Evolutionary conservation across 306 rosid genomes (phyloP).

Genomic region (Vigna mungo): DNA sequence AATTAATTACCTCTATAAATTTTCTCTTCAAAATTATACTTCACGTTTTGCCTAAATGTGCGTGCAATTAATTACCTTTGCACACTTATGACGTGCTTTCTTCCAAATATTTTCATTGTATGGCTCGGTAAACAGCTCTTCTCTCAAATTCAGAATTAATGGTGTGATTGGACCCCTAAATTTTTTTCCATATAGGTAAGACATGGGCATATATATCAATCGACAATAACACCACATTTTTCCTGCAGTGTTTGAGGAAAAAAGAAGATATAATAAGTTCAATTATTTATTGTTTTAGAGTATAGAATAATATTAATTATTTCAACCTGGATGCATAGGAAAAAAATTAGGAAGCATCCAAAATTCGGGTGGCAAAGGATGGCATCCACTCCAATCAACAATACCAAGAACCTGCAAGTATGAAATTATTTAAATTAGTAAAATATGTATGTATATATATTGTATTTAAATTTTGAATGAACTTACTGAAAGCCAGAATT

Average conservation of each 20-base stretch:
- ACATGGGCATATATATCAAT: constrained; percentile 42
- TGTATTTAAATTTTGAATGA: too few relatives aligned
- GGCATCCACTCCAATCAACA: constrained; percentile 64
- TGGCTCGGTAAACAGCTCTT: constrained; percentile 57
- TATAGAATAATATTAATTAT: not conserved
- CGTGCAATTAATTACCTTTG: constrained; percentile 41
- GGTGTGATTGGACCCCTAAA: constrained; percentile 73
- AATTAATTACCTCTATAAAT: too few relatives aligned
- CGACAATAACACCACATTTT: constrained; percentile 81
- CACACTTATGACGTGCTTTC: constrained; percentile 60
- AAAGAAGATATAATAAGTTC: too few relatives aligned
- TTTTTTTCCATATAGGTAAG: constrained; percentile 55
- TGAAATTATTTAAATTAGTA: not conserved
- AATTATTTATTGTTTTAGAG: too few relatives aligned
- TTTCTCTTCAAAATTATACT: too few relatives aligned
- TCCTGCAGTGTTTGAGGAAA: constrained; percentile 46
- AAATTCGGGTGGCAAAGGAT: constrained; percentile 77
- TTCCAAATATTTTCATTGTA: constrained; percentile 59
- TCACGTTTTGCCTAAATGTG: too few relatives aligned
- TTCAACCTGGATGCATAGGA: constrained; percentile 63
- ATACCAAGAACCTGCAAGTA: constrained; percentile 58
- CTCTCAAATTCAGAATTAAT: constrained; percentile 55
- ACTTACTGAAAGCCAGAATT: constrained; percentile 72
- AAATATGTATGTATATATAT: too few relatives aligned
- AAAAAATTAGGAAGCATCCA: constrained; percentile 71